Evolutionary conservation across 331 rosid species (phyloP), one percentile per base, ranked within the genome.

Genomic region (Acacia pycnantha): DNA sequence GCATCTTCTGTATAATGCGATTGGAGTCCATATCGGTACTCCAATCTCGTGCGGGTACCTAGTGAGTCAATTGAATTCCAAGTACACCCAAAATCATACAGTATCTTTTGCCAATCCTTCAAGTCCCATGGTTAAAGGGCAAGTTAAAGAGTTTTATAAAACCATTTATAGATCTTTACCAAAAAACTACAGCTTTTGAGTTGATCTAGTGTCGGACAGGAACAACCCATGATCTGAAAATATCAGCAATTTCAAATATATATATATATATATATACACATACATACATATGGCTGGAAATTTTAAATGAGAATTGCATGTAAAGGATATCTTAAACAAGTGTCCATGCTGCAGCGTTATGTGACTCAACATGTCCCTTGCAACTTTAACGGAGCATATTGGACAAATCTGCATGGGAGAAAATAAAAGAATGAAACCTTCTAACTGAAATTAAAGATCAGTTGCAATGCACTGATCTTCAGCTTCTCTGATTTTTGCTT

Each of bases 311-410:
- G 77, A 33, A 84, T 0, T 46, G 44, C 15, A 19, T 14, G 27
- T 11, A 77, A 92, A 96, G 97, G 98, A 96, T 96, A 96, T 92
- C 95, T 96, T 94, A 82, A 91, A 92, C 79, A 96, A 90, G 86
- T 96, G 93, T 26, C 97, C 97, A 75, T 96, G 99, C 72, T 94
- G 97, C 88, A 89, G 86, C 1, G 93, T 96, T 83, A 96, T 92
- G 86, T 96, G 99, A 82, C 97, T 91, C 54, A 92, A 82, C 95
- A 96, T 89, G 88, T 96, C 99, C 79, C 91, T 82, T 41, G 92
- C 82, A 86, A 96, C 96, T 89, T 86, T 96, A 80, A 94, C 93
- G 4, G 98, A 92, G 92, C 99, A 96, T 82, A 96, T 82, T 35
- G 99, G 98, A 76, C 99, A 96, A 85, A 86, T 84, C 99, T 96